Percentiles rank a stretch among this genome's conserved stretches.
Conservation (phyloP, 495 filamentous ascomycete genomes). For the Ascobolus immersus region DNA sequence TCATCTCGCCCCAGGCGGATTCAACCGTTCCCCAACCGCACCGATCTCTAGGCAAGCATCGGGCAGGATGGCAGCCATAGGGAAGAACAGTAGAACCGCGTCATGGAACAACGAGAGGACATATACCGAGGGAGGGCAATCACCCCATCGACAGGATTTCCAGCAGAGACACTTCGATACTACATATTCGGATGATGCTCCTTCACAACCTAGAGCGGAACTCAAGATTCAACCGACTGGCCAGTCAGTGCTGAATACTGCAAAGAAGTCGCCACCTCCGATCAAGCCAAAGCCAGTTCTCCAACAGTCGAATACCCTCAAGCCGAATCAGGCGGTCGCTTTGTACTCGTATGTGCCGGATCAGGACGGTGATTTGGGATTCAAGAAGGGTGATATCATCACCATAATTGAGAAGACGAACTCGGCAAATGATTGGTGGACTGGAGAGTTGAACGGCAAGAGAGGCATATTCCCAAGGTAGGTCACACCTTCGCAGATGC, state of each 20-base stretch:
- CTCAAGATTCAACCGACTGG: constrained; percentile 5
- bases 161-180: constrained; percentile 13
- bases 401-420: constrained; percentile 96
- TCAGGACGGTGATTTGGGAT: constrained; percentile 59
- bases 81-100: too few species aligned
- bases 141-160: constrained; percentile 9
- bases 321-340: constrained; percentile 61
- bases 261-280: too few species aligned
- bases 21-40: too few species aligned
- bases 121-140: too few species aligned
- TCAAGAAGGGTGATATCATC: constrained; percentile 49
- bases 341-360: constrained; percentile 84
- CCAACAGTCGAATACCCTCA: constrained; percentile 30
- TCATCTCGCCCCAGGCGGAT: too few species aligned
- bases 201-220: background rate
- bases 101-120: too few species aligned
- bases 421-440: constrained; percentile 17
- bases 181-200: constrained; percentile 10
- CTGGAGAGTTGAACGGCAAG: constrained; percentile 11
- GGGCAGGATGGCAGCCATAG: too few species aligned
- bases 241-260: too few species aligned
- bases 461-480: constrained; percentile 17
- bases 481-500: constrained; percentile 1
- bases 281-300: constrained; percentile 77
- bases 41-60: too few species aligned